Conservation (phyloP, 352 stramenopile genomes). For the Albugo laibachii region DNA sequence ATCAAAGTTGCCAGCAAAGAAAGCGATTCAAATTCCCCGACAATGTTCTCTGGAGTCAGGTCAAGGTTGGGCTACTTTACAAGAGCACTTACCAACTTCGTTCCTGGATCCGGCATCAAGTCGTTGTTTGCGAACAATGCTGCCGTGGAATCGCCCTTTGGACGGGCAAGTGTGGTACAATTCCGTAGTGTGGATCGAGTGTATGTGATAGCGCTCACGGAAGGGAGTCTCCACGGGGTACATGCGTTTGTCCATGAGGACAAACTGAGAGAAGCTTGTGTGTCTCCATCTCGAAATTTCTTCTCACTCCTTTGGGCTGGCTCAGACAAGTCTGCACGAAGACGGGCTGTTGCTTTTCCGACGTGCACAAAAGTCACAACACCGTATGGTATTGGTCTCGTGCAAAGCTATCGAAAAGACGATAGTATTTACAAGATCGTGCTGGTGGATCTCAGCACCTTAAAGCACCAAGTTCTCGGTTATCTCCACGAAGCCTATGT, state of each 20-base stretch:
- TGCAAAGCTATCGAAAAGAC: constrained; percentile 18
- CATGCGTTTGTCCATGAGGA: constrained; percentile 36
- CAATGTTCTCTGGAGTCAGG: constrained; percentile 52
- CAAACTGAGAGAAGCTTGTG: constrained; percentile 18
- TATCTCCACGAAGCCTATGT: constrained; percentile 24
- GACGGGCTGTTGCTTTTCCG: neutral
- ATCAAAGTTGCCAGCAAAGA: constrained; percentile 16
- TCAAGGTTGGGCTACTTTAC: constrained; percentile 60
- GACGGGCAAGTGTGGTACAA: constrained; percentile 34
- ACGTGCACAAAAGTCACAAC: constrained; percentile 10
- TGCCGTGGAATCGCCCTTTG: constrained; percentile 57
- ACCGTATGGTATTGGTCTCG: constrained; percentile 34
- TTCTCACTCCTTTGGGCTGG: constrained; percentile 34
- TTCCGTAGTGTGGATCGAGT: constrained; percentile 41
- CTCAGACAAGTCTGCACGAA: constrained; percentile 3
- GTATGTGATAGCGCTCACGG: constrained; percentile 14
- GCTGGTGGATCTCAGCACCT: constrained; percentile 28
- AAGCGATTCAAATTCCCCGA: constrained; percentile 19
- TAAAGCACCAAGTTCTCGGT: constrained; percentile 19
- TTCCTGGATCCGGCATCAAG: constrained; percentile 12
- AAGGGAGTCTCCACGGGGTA: neutral
- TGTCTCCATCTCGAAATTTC: constrained; percentile 40
- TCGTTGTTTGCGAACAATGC: constrained; percentile 23
- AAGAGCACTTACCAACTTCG: constrained; percentile 58
- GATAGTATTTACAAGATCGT: constrained; percentile 28